Evolutionary conservation across 2,329 filamentous ascomycete genomes (phyloP).

Genomic region (Orbilia blumenaviensis): DNA sequence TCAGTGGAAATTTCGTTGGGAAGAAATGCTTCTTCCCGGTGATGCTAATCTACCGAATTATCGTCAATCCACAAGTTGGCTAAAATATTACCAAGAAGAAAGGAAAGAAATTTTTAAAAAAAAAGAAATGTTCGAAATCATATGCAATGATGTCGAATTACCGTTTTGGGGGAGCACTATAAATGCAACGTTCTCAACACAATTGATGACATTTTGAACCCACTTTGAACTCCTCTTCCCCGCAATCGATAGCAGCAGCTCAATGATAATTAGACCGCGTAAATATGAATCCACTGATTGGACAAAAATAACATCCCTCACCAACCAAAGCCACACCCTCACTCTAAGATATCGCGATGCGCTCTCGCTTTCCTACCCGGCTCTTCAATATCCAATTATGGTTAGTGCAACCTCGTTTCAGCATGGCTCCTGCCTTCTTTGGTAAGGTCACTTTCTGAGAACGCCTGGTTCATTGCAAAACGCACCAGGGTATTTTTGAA

Average conservation of each 20-base stretch:
- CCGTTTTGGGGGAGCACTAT: background rate
- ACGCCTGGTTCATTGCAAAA: slow-evolving; percentile 7
- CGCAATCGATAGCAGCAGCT: background rate
- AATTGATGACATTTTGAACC: background rate
- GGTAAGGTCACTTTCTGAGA: background rate
- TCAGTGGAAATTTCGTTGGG: slow-evolving; percentile 4
- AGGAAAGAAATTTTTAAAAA: no score
- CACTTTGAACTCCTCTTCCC: background rate
- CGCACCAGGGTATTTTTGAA: background rate
- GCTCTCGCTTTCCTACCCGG: background rate
- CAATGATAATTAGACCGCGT: background rate
- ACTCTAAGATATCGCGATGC: slow-evolving; percentile 2
- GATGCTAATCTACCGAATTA: background rate
- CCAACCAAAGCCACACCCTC: background rate
- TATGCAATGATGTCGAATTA: background rate
- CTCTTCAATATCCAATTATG: background rate
- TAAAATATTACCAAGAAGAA: no score
- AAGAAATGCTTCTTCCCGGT: background rate
- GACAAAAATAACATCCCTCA: background rate
- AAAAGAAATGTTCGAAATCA: background rate
- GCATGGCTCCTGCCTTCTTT: background rate
- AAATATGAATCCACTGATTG: background rate
- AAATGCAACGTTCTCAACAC: background rate
- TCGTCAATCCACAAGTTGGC: background rate
- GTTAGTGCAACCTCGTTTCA: background rate